Base-by-base conservation (phyloP, 2,329 filamentous ascomycete species). In the Aureobasidium musti region DNA sequence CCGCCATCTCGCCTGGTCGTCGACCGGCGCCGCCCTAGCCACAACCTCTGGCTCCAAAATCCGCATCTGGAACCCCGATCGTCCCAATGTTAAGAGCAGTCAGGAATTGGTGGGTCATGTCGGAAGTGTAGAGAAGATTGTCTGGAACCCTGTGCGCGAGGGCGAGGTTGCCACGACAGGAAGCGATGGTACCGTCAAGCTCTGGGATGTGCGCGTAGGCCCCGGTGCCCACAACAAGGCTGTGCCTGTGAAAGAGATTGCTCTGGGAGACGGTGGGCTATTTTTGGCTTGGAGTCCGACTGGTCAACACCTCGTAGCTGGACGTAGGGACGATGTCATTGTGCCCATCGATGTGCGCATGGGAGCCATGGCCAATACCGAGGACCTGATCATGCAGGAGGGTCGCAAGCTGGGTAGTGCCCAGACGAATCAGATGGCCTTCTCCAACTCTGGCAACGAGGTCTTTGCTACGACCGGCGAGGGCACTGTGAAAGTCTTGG, bases 1-100 rank as follows among this genome's bases (percentile, higher is more conserved):
- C 67, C 73, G 69, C 47, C 72, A 70, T 49, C 67, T 98, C 70
- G 89, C 91, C 45, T 98, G 94, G 94, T 97, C 94, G 70, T 91
- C 93, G 0, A 82, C 91, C 0, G 92, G 94, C 39, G 90, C 87
- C 10, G 82, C 95, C 68, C 87, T 98, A 68, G 94, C 94, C 0
- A 96, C 93, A 0, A 92, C 92, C 3, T 85, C 89, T 6, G 81
- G 83, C 28, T 88, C 91, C 73, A 86, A 85, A 71, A 78, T 94
- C 64, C 87, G 91, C 72, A 88, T 93, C 56, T 94, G 91, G 91
- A 93, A 93, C 71, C 89, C 90, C 1, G 91, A 94, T 71, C 88
- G 89, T 73, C 84, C 87, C 2, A 87, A 89, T 71, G 86, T 90
- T 43, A 89, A 88, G 71, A 87, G 89, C 75, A 90, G 89, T 11